Evolutionary conservation across 805 yeast genomes (phyloP), one percentile per base, ranked within the genome.

Genomic region (Candida fluviatilis): DNA sequence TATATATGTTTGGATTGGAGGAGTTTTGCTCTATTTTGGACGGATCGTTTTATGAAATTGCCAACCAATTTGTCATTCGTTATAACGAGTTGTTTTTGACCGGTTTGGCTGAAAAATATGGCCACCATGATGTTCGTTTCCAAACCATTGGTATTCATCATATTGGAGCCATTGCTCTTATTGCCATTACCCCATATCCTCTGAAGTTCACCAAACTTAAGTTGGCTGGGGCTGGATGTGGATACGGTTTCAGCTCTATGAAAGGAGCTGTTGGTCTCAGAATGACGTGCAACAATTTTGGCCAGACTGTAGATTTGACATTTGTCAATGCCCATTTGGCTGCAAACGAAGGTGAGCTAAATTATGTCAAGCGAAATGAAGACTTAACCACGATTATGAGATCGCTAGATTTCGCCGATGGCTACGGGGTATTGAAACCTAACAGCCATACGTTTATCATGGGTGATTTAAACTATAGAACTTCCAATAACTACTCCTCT

Each of bases 391-490:
- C 62, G 2, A 58, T 86, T 2, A 66, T 79, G 50, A 64, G 75
- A 23, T 70, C 76, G 3, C 52, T 84, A 34, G 76, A 71, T 39
- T 80, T 84, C 51, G 73, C 71, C 10, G 82, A 80, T 47, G 80
- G 78, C 3, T 69, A 57, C 49, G 73, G 78, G 17, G 58, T 75
- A 18, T 54, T 80, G 31, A 74, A 73, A 43, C 78, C 80, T 0
- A 47, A 59, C 1, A 50, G 71, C 8, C 95, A 84, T 53, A 60
- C 81, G 4, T 82, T 89, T 51, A 57, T 89, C 37, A 61, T 86
- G 70, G 98, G 98, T 0, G 98, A 90, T 58, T 64, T 90, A 49
- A 90, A 90, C 55, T 90, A 84, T 57, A 68, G 98, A 31, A 73
- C 83, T 2, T 45, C 62, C 3, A 54, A 60, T 37, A 36, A 48